Percentiles rank a stretch among this genome's conserved stretches.
Conservation (phyloP, 1,284 basidiomycete species). For the Fomitopsis schrenkii region DNA sequence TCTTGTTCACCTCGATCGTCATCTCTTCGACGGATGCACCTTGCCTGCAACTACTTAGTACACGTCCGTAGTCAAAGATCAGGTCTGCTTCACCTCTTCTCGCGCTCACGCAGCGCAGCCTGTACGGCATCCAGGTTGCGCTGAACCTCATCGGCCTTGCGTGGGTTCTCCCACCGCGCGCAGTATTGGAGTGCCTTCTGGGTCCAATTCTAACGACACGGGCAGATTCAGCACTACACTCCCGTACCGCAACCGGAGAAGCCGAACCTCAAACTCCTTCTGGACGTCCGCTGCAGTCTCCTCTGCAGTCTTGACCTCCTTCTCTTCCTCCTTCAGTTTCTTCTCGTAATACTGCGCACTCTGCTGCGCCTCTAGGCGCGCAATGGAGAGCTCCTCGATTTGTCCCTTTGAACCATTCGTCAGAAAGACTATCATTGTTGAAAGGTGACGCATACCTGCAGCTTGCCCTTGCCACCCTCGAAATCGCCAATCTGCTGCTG, state of each 20-base stretch:
- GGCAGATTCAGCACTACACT: neutral
- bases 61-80: neutral
- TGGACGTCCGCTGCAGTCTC: constrained; percentile 45
- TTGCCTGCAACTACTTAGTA: constrained; percentile 41
- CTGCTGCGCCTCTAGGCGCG: constrained; percentile 45
- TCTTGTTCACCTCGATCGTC: constrained; percentile 62
- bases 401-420: constrained; percentile 13
- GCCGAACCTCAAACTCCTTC: constrained; percentile 50
- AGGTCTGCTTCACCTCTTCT: constrained; percentile 46
- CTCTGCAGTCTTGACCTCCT: constrained; percentile 40
- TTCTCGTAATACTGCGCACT: constrained; percentile 40
- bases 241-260: constrained; percentile 2
- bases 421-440: neutral
- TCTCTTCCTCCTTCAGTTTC: constrained; percentile 45
- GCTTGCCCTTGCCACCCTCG: constrained; percentile 23
- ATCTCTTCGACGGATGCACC: constrained; percentile 79
- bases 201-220: constrained; percentile 53
- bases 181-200: constrained; percentile 62
- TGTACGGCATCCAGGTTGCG: constrained; percentile 61
- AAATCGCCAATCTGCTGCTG: constrained; percentile 46
- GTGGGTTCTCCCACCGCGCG: constrained; percentile 52
- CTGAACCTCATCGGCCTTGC: constrained; percentile 52
- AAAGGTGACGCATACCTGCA: constrained; percentile 1
- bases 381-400: constrained; percentile 40
- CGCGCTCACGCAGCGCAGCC: constrained; percentile 65